Percentiles rank a stretch among this genome's conserved stretches.
These are phyloP conservation scores for Fusarium sp. DNA, from an alignment of 2,329 filamentous ascomycete species.

Conservation along the genomic window DNA sequence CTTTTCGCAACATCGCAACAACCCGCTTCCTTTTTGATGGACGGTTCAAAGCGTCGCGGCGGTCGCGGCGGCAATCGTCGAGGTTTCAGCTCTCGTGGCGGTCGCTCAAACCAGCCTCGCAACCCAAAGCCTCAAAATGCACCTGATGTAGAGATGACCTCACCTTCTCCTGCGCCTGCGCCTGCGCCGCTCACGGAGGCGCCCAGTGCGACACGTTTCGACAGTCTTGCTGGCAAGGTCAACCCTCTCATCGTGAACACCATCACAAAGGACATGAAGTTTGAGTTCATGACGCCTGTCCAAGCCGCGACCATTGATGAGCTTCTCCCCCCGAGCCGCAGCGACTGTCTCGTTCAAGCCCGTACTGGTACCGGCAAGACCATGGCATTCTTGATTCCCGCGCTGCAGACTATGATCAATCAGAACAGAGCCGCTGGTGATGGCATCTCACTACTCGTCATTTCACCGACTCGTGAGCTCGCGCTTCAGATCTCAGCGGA, in stretches of 20 bases:
- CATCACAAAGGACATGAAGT: slow-evolving; percentile 62
- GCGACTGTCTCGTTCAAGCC: slow-evolving; percentile 78
- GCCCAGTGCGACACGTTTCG: slow-evolving; percentile 60
- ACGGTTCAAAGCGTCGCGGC: slow-evolving; percentile 24
- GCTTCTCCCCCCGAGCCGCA: slow-evolving; percentile 59
- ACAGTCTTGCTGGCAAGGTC: slow-evolving; percentile 58
- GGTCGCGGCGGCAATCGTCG: slow-evolving; percentile 16
- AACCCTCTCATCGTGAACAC: slow-evolving; percentile 62
- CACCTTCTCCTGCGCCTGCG: neutral
- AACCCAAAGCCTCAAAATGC: neutral
- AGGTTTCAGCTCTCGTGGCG: slow-evolving; percentile 4
- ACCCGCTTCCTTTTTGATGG: slow-evolving; percentile 1
- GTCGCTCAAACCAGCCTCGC: slow-evolving; percentile 7
- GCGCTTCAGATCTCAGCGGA: slow-evolving; percentile 79
- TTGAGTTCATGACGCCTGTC: slow-evolving; percentile 67
- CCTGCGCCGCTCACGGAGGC: slow-evolving; percentile 49
- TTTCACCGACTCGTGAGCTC: slow-evolving; percentile 78
- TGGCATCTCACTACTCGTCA: slow-evolving; percentile 71
- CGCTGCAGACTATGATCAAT: slow-evolving; percentile 79
- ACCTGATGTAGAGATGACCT: neutral
- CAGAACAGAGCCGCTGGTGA: slow-evolving; percentile 49
- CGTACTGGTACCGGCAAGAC: slow-evolving; percentile 92
- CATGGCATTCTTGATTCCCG: slow-evolving; percentile 83
- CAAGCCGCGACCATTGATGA: slow-evolving; percentile 64
- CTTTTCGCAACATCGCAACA: neutral